phyloP scores from a whole-genome alignment of 768 basidiomycete genomes.

The Gymnopilus dilepis region DNA sequence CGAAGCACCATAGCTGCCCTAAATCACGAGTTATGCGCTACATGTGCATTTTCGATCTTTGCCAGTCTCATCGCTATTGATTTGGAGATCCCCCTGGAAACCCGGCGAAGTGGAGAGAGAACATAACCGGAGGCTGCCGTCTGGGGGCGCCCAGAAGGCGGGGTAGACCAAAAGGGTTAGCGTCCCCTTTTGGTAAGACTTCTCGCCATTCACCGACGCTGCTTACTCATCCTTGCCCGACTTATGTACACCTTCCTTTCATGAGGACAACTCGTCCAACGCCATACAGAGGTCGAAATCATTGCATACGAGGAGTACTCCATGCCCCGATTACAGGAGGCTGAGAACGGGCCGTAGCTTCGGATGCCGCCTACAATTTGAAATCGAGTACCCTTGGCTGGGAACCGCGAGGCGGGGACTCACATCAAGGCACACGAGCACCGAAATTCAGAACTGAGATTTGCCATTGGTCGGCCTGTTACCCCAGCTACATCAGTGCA shows the following conservation, averaged over 20 bases:
- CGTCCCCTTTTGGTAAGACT: not conserved
- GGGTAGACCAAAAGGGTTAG: not conserved
- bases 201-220: not conserved
- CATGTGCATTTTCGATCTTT: constrained; percentile 8
- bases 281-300: no score
- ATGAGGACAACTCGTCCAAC: no score
- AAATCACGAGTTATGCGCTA: not conserved
- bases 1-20: not conserved
- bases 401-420: no score
- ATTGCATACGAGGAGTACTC: no score
- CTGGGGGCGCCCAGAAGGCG: not conserved
- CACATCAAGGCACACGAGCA: no score
- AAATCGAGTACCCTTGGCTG: no score
- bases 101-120: constrained; percentile 3
- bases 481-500: no score
- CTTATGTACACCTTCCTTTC: not conserved
- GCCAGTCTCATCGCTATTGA: not conserved
- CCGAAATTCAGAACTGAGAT: no score
- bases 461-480: no score
- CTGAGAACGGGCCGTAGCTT: no score
- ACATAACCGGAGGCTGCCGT: not conserved
- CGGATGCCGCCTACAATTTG: no score
- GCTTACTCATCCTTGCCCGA: not conserved
- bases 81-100: constrained; percentile 7
- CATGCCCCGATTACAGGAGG: no score